Evolutionary conservation across 1,284 basidiomycete species (phyloP).

Genomic region (Austroboletus niveus): DNA sequence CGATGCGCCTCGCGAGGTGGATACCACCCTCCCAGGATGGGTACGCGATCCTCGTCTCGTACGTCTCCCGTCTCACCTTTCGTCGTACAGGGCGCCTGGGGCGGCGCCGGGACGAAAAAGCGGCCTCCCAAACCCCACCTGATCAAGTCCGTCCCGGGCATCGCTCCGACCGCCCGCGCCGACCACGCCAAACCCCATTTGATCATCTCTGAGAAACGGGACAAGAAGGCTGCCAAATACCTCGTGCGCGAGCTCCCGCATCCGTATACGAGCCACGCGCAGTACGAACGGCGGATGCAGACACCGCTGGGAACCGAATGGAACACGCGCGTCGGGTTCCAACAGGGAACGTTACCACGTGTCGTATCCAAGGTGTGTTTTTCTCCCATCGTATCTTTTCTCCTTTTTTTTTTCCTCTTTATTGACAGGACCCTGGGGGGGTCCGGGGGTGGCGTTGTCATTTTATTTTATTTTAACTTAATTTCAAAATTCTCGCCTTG

Average conservation of each 20-base stretch:
- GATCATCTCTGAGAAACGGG: constrained; percentile 91
- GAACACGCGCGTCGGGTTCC: constrained; percentile 90
- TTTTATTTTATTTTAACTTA: neutral
- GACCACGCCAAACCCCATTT: constrained; percentile 86
- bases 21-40: constrained; percentile 95
- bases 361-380: constrained; percentile 78
- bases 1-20: constrained; percentile 82
- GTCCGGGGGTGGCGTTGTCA: neutral
- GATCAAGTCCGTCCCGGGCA: constrained; percentile 79
- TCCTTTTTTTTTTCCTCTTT: no score
- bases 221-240: constrained; percentile 92
- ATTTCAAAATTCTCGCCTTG: neutral
- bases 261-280: constrained; percentile 88
- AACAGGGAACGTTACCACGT: constrained; percentile 78
- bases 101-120: constrained; percentile 71
- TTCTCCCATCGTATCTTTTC: neutral
- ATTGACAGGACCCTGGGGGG: neutral
- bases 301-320: constrained; percentile 87
- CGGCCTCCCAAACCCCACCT: constrained; percentile 58
- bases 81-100: constrained; percentile 83
- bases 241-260: constrained; percentile 87
- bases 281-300: constrained; percentile 84
- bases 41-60: constrained; percentile 42
- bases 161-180: constrained; percentile 75
- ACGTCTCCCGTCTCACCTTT: neutral